Base-by-base conservation (phyloP, 495 filamentous ascomycete species). In the Neurospora sp. region DNA sequence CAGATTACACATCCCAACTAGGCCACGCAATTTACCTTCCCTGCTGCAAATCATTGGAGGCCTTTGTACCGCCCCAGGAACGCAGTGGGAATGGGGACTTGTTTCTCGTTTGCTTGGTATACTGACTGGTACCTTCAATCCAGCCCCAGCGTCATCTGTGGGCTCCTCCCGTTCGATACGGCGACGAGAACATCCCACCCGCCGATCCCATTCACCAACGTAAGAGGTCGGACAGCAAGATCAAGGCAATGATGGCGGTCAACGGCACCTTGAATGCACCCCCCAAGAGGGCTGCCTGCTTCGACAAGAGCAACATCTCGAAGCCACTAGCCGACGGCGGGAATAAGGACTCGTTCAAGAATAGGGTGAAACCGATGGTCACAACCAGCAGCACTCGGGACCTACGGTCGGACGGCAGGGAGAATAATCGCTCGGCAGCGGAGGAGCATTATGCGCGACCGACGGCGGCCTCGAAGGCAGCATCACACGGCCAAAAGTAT, bases 171-270 rank as follows among this genome's bases (percentile, higher is more conserved):
- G 86, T 66, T 5, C 75, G 54, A 31, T 66, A 76, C 69, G 79
- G 90, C 76, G 92, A 94, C 84, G 96, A 98, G 82, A 94, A 95
- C 80, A 85, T 85, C 31, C 85, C 89, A 23, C 81, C 88, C 18
- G 74, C 84, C 69, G 86, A 86, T 75, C 93, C 90, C 79, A 81
- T 92, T 72, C 92, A 94, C 76, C 91, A 95, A 77, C 91, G 90
- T 37, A 91, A 93, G 84, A 97, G 94, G 81, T 96, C 93, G 1
- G 90, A 89, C 10, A 87, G 92, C 27, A 91, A 90, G 62, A 82
- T 94, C 66, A 88, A 86, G 66, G 83, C 84, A 35, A 82, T 89
- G 72, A 72, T 84, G 74, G 75, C 86, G 18, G 84, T 88, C 69
- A 86, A 84, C 23, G 88, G 85, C 70, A 86, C 86, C 39, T 80